Evolutionary conservation across 164 flowering plant genomes (phyloP), one percentile per base, ranked within the genome.

Genomic region (Pachysandra terminalis): DNA sequence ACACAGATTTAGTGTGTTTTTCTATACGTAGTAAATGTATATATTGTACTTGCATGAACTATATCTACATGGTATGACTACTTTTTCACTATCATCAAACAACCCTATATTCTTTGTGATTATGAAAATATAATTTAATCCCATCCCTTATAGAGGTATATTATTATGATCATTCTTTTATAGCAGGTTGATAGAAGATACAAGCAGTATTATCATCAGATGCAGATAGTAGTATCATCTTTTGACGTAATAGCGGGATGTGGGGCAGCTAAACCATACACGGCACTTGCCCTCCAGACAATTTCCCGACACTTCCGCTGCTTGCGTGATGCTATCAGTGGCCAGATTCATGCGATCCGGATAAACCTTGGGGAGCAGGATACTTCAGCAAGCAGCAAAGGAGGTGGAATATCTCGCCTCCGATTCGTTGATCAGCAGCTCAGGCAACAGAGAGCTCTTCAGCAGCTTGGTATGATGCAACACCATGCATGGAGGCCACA

Each of bases 401-500:
- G 73, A 24, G 82, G 75, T 32, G 84, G 77, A n/a, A 82, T 90
- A 64, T 79, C 96, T 22, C 93, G 95, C 23, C 89, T 90, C 7
- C 86, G 96, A 27, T 86, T 73, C 64, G 85, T 90, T 27, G 96
- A 94, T 57, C 96, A 90, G 70, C 86, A 89, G 63, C 79, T 90
- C 56, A 87, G 85, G 78, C 97, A 87, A 69, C 90, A 87, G 73
- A 86, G 87, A 70, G 83, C 92, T 62, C 80, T 93, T 61, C 92
- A 88, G 72, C 96, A 87, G 74, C 83, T 90, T 67, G 97, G 97
- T 63, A 77, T 88, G 75, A 77, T 81, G 70, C 79, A 74, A 58
- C 82, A 83, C 62, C 89, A 88, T 76, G 84, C 96, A 62, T 95
- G 99, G 99, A 90, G 99, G 76, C 99, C 99, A 65, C 97, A 90